Conservation (phyloP, 2,329 filamentous ascomycete genomes). For the Endoconidiophora polonica region DNA sequence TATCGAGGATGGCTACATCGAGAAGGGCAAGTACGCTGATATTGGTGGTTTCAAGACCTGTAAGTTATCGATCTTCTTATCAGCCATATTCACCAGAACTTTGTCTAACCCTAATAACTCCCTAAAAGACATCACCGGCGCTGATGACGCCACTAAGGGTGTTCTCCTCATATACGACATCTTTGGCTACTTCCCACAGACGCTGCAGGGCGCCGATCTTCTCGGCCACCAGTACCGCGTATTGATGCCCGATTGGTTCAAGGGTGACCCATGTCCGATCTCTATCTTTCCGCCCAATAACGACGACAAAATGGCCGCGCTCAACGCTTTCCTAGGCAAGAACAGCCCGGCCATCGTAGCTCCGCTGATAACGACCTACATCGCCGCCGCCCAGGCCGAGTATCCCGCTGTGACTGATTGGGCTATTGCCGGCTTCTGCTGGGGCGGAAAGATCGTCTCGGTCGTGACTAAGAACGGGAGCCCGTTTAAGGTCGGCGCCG, state of each 20-base stretch:
- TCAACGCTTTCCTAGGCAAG: conserved; percentile 41
- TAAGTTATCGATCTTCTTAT: conserved; percentile 16
- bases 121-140: conserved; percentile 31
- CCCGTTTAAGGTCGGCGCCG: conserved; percentile 33
- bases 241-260: conserved; percentile 85
- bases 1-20: conserved; percentile 38
- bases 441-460: conserved; percentile 51
- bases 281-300: conserved; percentile 46
- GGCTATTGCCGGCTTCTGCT: conserved; percentile 50
- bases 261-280: conserved; percentile 48
- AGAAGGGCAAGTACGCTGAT: conserved; percentile 39
- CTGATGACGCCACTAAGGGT: conserved; percentile 35
- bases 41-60: conserved; percentile 39
- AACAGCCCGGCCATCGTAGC: conserved; percentile 31
- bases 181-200: conserved; percentile 55
- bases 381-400: conserved; percentile 34
- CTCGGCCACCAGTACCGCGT: conserved; percentile 59
- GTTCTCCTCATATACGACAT: conserved; percentile 50
- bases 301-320: conserved; percentile 42
- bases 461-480: conserved; percentile 33
- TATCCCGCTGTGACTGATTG: conserved; percentile 40
- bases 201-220: conserved; percentile 53
- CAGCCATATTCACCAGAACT: background rate
- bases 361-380: conserved; percentile 34
- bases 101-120: too few relatives aligned